Percentiles rank a stretch among this genome's conserved stretches.
phyloP scores from a whole-genome alignment of 306 rosid genomes.

The Astragalus membranaceus region DNA sequence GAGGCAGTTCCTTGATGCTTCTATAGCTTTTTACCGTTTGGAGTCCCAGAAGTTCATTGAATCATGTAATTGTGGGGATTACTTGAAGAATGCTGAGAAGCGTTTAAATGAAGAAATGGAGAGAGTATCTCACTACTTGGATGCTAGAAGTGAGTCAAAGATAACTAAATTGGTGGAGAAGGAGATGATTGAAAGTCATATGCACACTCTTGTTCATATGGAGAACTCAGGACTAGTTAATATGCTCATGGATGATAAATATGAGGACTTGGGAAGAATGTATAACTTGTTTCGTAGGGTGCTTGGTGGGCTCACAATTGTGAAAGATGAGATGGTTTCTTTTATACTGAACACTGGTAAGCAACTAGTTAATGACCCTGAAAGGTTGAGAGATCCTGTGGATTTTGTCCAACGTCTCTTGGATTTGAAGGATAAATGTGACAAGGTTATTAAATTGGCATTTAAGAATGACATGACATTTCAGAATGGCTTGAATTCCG shows the following conservation, averaged over 20 bases:
- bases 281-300: constrained; percentile 43
- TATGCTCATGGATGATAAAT: constrained; percentile 48
- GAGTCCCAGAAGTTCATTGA: constrained; percentile 52
- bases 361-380: constrained; percentile 44
- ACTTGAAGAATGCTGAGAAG: constrained; percentile 45
- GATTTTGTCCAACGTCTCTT: constrained; percentile 48
- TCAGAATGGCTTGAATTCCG: constrained; percentile 53
- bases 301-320: constrained; percentile 36
- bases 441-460: constrained; percentile 33
- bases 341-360: constrained; percentile 40
- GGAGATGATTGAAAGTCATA: constrained; percentile 47
- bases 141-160: constrained; percentile 36
- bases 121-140: constrained; percentile 50
- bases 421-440: constrained; percentile 49
- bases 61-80: constrained; percentile 50
- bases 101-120: constrained; percentile 46
- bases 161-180: constrained; percentile 44
- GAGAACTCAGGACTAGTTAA: constrained; percentile 51
- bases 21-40: constrained; percentile 35
- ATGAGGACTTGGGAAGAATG: constrained; percentile 46
- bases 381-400: constrained; percentile 49
- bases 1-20: constrained; percentile 39
- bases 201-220: constrained; percentile 42
- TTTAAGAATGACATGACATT: constrained; percentile 44
- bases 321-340: constrained; percentile 43